Conservation (phyloP, 2,329 filamentous ascomycete genomes). For the Bipolaris sorokiniana region DNA sequence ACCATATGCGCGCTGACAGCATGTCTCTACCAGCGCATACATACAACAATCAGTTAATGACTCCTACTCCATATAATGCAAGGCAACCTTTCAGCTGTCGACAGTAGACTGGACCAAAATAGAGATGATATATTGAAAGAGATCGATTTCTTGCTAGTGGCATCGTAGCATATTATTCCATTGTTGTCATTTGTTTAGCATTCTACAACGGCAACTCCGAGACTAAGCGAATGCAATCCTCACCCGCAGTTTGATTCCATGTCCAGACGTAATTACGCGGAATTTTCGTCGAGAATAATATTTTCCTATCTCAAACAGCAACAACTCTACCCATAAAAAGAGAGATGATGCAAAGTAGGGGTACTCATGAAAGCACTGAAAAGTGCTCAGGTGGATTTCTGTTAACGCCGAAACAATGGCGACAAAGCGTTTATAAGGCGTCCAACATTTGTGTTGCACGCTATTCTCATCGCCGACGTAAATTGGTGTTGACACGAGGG, state of each 20-base stretch:
- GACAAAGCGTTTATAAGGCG: neutral
- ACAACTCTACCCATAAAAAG: neutral
- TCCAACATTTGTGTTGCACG: neutral
- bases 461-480: neutral
- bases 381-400: neutral
- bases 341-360: neutral
- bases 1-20: neutral
- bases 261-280: neutral
- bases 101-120: neutral
- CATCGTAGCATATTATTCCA: neutral
- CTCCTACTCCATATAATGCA: neutral
- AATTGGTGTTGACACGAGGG: neutral
- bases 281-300: neutral
- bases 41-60: neutral
- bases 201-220: neutral
- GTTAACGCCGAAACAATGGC: neutral
- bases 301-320: neutral
- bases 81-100: neutral
- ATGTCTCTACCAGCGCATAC: neutral
- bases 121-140: neutral
- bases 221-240: neutral
- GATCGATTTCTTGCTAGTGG: neutral
- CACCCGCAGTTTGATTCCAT: neutral
- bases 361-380: neutral
- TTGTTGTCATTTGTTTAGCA: neutral